Evolutionary conservation across 768 basidiomycete species (phyloP).

Genomic region (Phylloporus sp.): DNA sequence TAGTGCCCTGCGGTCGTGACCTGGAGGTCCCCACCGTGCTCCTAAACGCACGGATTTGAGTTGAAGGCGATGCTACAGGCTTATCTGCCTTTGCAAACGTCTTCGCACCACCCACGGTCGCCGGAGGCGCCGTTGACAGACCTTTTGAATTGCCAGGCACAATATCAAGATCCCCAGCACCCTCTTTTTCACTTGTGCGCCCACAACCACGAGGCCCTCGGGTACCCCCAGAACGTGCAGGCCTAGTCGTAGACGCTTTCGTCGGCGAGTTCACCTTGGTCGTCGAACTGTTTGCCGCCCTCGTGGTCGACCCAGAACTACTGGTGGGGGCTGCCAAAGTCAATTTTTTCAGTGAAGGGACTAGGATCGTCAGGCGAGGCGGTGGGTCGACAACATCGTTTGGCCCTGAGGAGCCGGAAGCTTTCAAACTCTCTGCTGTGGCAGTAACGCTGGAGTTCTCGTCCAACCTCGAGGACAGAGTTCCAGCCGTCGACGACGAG

Average conservation of each 20-base stretch:
- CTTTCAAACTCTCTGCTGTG: not conserved
- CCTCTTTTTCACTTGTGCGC: not conserved
- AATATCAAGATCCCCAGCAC: not conserved
- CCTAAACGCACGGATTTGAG: not conserved
- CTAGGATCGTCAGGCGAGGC: not conserved
- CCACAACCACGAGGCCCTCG: not conserved
- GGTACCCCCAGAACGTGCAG: not conserved
- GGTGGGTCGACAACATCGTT: not conserved
- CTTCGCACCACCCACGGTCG: not conserved
- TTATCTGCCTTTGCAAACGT: not conserved
- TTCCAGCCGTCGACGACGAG: not conserved
- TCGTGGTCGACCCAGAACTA: not conserved
- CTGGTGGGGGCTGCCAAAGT: not conserved
- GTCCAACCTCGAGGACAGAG: not conserved
- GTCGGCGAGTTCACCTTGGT: not conserved
- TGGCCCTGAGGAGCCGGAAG: not conserved
- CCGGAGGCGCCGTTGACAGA: too few relatives aligned
- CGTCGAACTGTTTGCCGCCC: not conserved
- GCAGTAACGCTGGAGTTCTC: not conserved
- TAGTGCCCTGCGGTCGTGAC: not conserved
- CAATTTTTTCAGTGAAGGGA: not conserved
- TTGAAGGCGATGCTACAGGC: not conserved
- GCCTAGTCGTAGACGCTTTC: not conserved
- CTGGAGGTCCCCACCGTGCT: not conserved
- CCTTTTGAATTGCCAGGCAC: not conserved